A percentile compares a stretch with the other conserved stretches of the same genome.
Evolutionary conservation across 2,329 filamentous ascomycete species (phyloP).

Genomic region (Erysiphe pulchra): DNA sequence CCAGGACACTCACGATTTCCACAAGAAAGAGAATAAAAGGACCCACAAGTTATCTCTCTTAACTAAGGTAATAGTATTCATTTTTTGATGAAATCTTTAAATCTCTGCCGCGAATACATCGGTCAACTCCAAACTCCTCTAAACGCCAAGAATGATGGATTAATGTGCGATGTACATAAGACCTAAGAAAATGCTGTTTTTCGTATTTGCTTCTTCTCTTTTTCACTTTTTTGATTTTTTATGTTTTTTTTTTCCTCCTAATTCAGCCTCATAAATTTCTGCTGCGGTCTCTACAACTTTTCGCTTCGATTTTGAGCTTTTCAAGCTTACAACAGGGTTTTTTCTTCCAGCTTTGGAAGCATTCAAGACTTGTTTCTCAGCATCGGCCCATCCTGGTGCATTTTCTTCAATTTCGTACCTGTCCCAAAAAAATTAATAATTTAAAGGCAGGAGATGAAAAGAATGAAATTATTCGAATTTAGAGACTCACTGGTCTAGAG

Average conservation of each 20-base stretch:
- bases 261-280: conserved; percentile 35
- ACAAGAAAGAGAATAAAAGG: no score
- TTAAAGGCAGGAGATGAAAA: no score
- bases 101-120: no score
- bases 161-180: no score
- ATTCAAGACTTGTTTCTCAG: conserved; percentile 47
- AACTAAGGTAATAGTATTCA: no score
- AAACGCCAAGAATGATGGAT: no score
- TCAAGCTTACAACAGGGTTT: conserved; percentile 52
- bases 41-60: no score
- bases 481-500: conserved; percentile 51
- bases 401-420: conserved; percentile 41
- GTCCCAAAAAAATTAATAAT: conserved; percentile 6
- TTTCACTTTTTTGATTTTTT: conserved; percentile 18
- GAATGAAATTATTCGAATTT: not conserved
- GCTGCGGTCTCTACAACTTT: conserved; percentile 36
- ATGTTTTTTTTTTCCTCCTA: conserved; percentile 26
- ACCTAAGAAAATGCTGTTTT: no score
- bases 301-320: conserved; percentile 49
- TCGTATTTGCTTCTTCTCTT: not conserved
- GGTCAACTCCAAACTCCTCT: no score
- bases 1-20: no score
- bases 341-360: conserved; percentile 27
- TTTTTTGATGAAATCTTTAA: no score
- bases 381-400: conserved; percentile 35